These are phyloP conservation scores for Boletus insuetus DNA, from an alignment of 768 basidiomycete species.

Conservation along the genomic window DNA sequence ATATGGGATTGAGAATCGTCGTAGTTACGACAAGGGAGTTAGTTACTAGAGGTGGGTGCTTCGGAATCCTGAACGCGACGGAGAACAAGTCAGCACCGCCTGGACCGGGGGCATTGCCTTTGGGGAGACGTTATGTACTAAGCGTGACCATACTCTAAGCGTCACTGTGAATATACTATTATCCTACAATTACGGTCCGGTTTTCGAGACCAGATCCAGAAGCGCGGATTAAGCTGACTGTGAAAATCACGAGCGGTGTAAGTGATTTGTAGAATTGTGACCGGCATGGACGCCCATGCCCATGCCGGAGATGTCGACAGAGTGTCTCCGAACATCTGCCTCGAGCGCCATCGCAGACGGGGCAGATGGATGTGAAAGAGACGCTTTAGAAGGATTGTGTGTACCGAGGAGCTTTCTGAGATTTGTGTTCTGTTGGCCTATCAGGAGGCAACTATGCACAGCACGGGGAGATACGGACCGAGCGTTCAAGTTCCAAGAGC, in stretches of 20 bases:
- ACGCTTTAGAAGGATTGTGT: slow-evolving; percentile 15
- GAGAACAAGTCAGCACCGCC: slow-evolving; percentile 4
- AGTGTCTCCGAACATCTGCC: slow-evolving; percentile 34
- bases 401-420: slow-evolving; percentile 31
- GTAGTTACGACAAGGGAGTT: slow-evolving; percentile 15
- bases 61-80: slow-evolving; percentile 2
- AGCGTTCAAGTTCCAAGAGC: slow-evolving; percentile 65
- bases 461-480: slow-evolving; percentile 37
- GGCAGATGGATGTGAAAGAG: slow-evolving; percentile 22
- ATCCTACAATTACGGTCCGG: slow-evolving; percentile 20
- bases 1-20: slow-evolving; percentile 57
- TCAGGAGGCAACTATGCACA: neutral
- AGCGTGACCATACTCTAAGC: neutral
- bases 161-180: slow-evolving; percentile 10
- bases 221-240: neutral
- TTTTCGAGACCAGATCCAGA: neutral
- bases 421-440: slow-evolving; percentile 26
- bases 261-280: slow-evolving; percentile 1
- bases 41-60: slow-evolving; percentile 4
- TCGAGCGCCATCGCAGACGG: slow-evolving; percentile 30
- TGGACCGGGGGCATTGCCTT: neutral
- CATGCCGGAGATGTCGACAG: slow-evolving; percentile 31
- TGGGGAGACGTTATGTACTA: slow-evolving; percentile 6
- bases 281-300: slow-evolving; percentile 27
- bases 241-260: slow-evolving; percentile 6